Evolutionary conservation across 768 basidiomycete species (phyloP).

Genomic region (Piloderma croceum): DNA sequence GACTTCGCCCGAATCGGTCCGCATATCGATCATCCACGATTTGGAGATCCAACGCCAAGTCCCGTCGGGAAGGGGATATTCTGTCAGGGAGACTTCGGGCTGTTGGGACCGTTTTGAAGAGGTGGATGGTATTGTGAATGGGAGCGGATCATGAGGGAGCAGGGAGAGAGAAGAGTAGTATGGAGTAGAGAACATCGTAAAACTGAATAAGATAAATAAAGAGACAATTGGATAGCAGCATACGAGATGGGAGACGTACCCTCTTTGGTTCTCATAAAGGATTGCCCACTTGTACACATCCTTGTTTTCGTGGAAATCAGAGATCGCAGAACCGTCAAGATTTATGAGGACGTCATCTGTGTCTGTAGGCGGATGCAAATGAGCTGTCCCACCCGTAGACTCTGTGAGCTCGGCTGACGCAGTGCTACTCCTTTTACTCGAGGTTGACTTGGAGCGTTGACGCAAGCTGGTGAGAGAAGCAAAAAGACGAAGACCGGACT

Average conservation of each 20-base stretch:
- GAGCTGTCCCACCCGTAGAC: background rate
- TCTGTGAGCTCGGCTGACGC: background rate
- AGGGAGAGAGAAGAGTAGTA: slow-evolving; percentile 68
- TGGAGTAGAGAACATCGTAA: slow-evolving; percentile 66
- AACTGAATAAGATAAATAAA: slow-evolving; percentile 23
- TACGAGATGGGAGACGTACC: slow-evolving; percentile 37
- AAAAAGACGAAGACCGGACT: slow-evolving; percentile 25
- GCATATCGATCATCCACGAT: slow-evolving; percentile 88
- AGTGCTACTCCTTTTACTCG: slow-evolving; percentile 9
- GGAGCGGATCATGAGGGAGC: slow-evolving; percentile 64
- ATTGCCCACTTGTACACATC: slow-evolving; percentile 73
- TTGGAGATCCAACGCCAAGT: slow-evolving; percentile 78
- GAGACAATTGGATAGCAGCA: slow-evolving; percentile 2
- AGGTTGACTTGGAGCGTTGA: background rate
- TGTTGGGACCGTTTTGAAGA: slow-evolving; percentile 38
- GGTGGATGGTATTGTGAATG: slow-evolving; percentile 58
- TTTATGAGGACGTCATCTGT: slow-evolving; percentile 19
- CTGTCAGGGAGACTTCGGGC: slow-evolving; percentile 49
- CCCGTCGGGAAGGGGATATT: slow-evolving; percentile 74
- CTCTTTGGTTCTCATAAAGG: slow-evolving; percentile 79
- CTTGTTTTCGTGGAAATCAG: slow-evolving; percentile 26
- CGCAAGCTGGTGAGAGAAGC: slow-evolving; percentile 30
- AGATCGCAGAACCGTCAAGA: slow-evolving; percentile 22
- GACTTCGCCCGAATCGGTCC: slow-evolving; percentile 63
- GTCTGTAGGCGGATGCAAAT: background rate